Percentiles rank a stretch among this genome's conserved stretches.
These are phyloP conservation scores for Obba rivulosa DNA, from an alignment of 768 basidiomycete species.

Conservation along the genomic window DNA sequence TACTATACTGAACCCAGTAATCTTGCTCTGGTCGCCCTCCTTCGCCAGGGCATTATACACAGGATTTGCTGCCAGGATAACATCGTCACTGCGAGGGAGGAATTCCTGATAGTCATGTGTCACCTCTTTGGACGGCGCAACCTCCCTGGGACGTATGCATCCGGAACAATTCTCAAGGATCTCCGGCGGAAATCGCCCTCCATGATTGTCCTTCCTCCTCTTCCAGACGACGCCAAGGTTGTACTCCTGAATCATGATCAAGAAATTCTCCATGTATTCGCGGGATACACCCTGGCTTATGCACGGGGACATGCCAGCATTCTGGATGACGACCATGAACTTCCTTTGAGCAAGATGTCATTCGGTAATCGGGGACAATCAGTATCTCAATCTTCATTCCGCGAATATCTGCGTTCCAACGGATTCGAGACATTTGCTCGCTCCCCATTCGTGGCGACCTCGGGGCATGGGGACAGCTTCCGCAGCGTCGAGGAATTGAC, in stretches of 20 bases:
- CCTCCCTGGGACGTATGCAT: slow-evolving; percentile 40
- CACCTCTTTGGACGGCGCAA: slow-evolving; percentile 62
- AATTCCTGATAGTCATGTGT: slow-evolving; percentile 52
- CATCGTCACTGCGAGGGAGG: slow-evolving; percentile 36
- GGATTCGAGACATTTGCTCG: slow-evolving; percentile 38
- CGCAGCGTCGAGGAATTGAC: slow-evolving; percentile 45
- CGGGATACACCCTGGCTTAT: slow-evolving; percentile 48
- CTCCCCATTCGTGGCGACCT: slow-evolving; percentile 63
- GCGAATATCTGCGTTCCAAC: slow-evolving; percentile 30
- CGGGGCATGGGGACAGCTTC: slow-evolving; percentile 59
- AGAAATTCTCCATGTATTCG: slow-evolving; percentile 49
- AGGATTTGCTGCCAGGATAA: slow-evolving; percentile 41
- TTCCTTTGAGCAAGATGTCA: slow-evolving; percentile 42
- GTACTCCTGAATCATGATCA: slow-evolving; percentile 43
- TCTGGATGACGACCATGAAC: slow-evolving; percentile 37
- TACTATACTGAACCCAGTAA: slow-evolving; percentile 71
- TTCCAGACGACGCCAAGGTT: slow-evolving; percentile 34
- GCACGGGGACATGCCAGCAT: slow-evolving; percentile 31
- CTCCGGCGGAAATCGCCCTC: slow-evolving; percentile 47
- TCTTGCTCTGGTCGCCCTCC: slow-evolving; percentile 54
- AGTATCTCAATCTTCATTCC: slow-evolving; percentile 27
- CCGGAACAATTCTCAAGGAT: slow-evolving; percentile 27
- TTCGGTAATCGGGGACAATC: too few species aligned
- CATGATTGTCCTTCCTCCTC: slow-evolving; percentile 47
- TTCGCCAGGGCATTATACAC: slow-evolving; percentile 56